Evolutionary conservation across 495 filamentous ascomycete genomes (phyloP).

Genomic region (Trichoderma virens): DNA sequence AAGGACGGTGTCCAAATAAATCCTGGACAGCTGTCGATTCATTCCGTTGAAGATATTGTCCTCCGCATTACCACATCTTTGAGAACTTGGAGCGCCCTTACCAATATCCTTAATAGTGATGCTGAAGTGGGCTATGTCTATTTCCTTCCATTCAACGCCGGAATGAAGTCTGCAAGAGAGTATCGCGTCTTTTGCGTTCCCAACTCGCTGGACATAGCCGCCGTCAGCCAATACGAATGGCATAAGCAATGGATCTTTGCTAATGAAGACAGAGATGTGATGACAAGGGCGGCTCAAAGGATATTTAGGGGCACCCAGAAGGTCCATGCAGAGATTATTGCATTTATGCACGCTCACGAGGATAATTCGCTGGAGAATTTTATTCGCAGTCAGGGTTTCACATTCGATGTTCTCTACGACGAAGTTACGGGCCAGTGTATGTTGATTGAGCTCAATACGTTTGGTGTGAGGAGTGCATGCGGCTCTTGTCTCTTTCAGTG

Average conservation of each 20-base stretch:
- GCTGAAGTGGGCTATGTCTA: constrained; percentile 15
- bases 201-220: constrained; percentile 18
- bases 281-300: constrained; percentile 11
- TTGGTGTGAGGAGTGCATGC: constrained; percentile 19
- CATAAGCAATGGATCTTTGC: constrained; percentile 23
- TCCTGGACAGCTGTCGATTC: constrained; percentile 16
- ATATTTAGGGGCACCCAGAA: constrained; percentile 10
- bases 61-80: constrained; percentile 22
- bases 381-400: constrained; percentile 20
- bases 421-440: constrained; percentile 11
- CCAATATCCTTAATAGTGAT: constrained; percentile 6
- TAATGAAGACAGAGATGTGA: not conserved
- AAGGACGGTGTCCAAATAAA: constrained; percentile 20
- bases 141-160: constrained; percentile 25
- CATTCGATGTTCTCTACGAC: constrained; percentile 25
- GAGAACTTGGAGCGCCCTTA: constrained; percentile 19
- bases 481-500: constrained; percentile 27
- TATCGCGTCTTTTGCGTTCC: constrained; percentile 30
- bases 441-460: constrained; percentile 23
- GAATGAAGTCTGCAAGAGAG: constrained; percentile 19
- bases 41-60: constrained; percentile 17
- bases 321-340: constrained; percentile 13
- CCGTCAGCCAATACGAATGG: constrained; percentile 30
- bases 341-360: not conserved
- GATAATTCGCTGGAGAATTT: constrained; percentile 12